Percentiles rank a stretch among this genome's conserved stretches.
Conservation (phyloP, 768 basidiomycete genomes). For the Xerocomus potaroensis region DNA sequence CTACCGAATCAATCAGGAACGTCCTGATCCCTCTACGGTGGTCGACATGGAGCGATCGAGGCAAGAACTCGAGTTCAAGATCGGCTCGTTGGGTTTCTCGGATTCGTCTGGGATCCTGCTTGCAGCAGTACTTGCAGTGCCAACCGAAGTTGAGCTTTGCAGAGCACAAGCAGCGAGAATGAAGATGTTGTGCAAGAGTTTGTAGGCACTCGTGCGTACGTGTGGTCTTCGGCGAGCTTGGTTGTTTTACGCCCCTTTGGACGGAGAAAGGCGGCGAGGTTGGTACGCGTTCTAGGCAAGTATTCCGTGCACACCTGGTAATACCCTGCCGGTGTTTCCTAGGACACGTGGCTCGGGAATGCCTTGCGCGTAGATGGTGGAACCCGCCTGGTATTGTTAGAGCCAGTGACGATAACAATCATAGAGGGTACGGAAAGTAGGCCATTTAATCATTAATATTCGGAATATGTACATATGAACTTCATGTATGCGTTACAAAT, state of each 20-base stretch:
- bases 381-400: background rate
- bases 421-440: background rate
- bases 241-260: too few relatives aligned
- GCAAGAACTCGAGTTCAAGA: slow-evolving; percentile 86
- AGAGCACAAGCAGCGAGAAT: slow-evolving; percentile 65
- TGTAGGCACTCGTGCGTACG: slow-evolving; percentile 33
- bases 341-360: background rate
- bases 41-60: slow-evolving; percentile 55
- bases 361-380: background rate
- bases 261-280: too few relatives aligned
- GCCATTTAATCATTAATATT: background rate
- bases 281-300: background rate
- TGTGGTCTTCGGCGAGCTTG: too few relatives aligned
- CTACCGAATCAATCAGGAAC: slow-evolving; percentile 77
- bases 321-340: background rate
- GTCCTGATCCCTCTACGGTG: slow-evolving; percentile 41
- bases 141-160: slow-evolving; percentile 69
- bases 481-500: background rate
- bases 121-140: slow-evolving; percentile 38
- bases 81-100: slow-evolving; percentile 83
- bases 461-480: background rate
- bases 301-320: background rate
- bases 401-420: background rate
- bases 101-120: slow-evolving; percentile 69
- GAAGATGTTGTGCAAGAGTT: slow-evolving; percentile 61